Base-by-base conservation (phyloP, 148 eudicot species). In the Gaultheria prostrata region DNA sequence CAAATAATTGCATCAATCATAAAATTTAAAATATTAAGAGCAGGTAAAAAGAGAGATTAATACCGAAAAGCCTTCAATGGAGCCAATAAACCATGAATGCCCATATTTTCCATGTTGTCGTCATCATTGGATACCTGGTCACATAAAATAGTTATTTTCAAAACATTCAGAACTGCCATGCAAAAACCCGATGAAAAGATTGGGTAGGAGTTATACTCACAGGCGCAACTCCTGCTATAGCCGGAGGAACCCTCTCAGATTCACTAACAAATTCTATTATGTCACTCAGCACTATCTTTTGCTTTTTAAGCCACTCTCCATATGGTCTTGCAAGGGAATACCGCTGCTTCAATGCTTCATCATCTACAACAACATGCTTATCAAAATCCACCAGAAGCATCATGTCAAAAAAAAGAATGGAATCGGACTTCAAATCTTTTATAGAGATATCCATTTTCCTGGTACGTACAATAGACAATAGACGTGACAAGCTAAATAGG, bases 311-410 rank as follows among this genome's bases (percentile, higher is more conserved):
- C 99, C 99, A 97, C 83, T 95, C 92, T 9, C 95, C 98, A 86
- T 93, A 97, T n/a, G 99, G 99, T 84, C 92, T 90, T 84, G 96
- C 91, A 77, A 85, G 89, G 20, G 99, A 97, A 87, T 95, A 97
- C 82, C 93, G 95, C 84, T 93, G 93, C 89, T 97, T 97, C 74
- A 97, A 85, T 84, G 96, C 98, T 61, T 93, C 98, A 86, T 97
- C 98, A 84, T 97, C 99, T 3, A 97, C 98, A 79, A 97, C 99
- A 85, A 87, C 84, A 82, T 97, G 98, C 59, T 97, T 97, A 78
- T 95, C 99, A 77, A 97, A 97, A 86, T 97, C 99, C 63, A 97
- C 99, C 80, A 97, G 90, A 90, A 97, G 99, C 98, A 97, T 97
- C 99, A 97, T 95, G 56, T 98, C 99, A 86, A n/a, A n/a, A n/a